Evolutionary conservation across 2,329 filamentous ascomycete species (phyloP), one percentile per base, ranked within the genome.

Genomic region (Beauveria brongniartii): DNA sequence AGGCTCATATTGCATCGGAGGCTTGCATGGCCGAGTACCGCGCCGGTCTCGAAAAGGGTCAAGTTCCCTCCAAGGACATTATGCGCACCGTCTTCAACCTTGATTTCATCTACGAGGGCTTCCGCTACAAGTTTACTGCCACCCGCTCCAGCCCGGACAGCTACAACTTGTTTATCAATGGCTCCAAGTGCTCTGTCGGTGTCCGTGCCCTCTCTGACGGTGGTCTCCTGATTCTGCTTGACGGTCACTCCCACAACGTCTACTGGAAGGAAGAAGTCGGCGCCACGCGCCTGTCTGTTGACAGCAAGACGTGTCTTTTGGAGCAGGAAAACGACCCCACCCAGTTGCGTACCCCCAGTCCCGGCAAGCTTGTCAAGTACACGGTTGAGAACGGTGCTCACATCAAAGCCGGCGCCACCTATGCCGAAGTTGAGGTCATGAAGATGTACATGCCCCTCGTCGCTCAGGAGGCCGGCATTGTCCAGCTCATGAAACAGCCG

Each of bases 391-490:
- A 96, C 70, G 94, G 94, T 63, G 84, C 92, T 67, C 94, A 99
- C 73, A 86, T 99, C 75, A 88, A 86, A 75, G 91, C 95, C 68
- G 93, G 93, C 61, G 90, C 97, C 75, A 82, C 93, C 40, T 99
- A 92, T 71, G 94, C 94, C 61, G 94, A 99, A 75, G 93, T 99
- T 46, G 94, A 99, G 78, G 94, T 99, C 77, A 99, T 99, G 94
- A 99, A 99, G 84, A 99, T 99, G 94, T 97, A 97, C 83, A 99
- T 99, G 94, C 94, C 94, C 70, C 82, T 99, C 60, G 84, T 99
- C 64, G 90, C 94, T 3, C 89, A 92, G 72, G 94, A 99, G 75
- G 94, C 96, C 69, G 94, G 94, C 80, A 84, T 96, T 59, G 93
- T 99, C 61, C 94, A 97, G 79, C 85, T 99, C 69, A 96, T 99